These are phyloP conservation scores for Lactifluus pinguis DNA, from an alignment of 768 basidiomycete genomes.

Conservation along the genomic window DNA sequence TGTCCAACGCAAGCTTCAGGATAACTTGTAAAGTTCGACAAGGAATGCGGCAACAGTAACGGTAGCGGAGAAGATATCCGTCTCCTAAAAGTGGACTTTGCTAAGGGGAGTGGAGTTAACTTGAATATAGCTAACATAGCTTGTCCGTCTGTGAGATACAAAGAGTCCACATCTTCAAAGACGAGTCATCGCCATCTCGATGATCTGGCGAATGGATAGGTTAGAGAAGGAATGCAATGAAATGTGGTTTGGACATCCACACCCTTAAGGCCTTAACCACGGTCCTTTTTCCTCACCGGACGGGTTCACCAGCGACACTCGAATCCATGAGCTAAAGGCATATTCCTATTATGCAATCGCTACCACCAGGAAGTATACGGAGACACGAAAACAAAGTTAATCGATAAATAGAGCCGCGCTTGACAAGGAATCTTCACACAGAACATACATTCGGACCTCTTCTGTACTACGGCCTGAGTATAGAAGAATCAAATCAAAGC, in stretches of 20 bases:
- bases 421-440: background rate
- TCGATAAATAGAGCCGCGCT: no score
- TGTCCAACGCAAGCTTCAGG: no score
- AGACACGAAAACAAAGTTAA: no score
- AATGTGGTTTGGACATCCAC: background rate
- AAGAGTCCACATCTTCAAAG: background rate
- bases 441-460: background rate
- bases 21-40: constrained; percentile 6
- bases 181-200: background rate
- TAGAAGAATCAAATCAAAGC: background rate
- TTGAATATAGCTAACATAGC: background rate
- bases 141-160: background rate
- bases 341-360: background rate
- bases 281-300: background rate
- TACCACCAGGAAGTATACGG: no score
- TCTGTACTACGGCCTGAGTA: background rate
- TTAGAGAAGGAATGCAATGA: background rate
- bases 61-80: constrained; percentile 10
- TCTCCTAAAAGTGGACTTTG: no score
- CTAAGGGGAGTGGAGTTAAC: no score
- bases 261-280: background rate
- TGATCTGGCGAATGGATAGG: background rate
- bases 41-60: constrained; percentile 10
- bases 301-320: background rate
- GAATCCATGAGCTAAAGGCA: background rate